Evolutionary conservation across 352 stramenopile species (phyloP), one percentile per base, ranked within the genome.

Genomic region (Thalassiosira hispida): DNA sequence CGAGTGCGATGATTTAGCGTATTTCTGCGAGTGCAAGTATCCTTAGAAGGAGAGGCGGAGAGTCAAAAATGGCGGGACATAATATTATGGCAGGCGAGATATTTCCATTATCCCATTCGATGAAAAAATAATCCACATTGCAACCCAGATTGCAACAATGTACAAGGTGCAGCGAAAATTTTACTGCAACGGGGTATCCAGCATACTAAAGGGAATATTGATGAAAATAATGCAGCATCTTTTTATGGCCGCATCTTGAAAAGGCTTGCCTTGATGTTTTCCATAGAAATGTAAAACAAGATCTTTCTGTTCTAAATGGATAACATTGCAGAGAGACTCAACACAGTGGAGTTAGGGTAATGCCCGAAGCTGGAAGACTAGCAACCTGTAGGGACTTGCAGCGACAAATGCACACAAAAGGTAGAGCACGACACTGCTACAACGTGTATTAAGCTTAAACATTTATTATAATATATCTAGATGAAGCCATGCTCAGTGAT

Each of bases 301-400:
- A 9, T 20, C 27, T 18, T 11, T 8, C 47, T 38, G 14, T n/a
- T 29, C 16, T 42, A 1, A 16, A 18, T 1, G 44, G 35, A 40
- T 23, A 57, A 55, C 38, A 0, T 70, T 11, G 38, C 18, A 40
- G 25, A 12, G 42, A 52, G 33, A n/a, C 42, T 3, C 25, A 42
- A 38, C 6, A 8, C 31, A 18, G 27, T 25, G 75, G 75, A 22
- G 23, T 83, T n/a, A 51, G 75, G 62, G 75, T 83, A 9, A 74
- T 79, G 75, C 75, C 75, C 14, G 23, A 62, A 38, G 63, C 69
- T 44, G 75, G 75, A 42, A 75, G 57, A 63, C 9, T 79, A 38
- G 75, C 74, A 47, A 70, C 71, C 40, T 83, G 79, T 49, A 66
- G 40, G 2, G 20, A 49, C 11, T 49, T 49, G 40, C 16, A 11